Percentiles rank a stretch among this genome's conserved stretches.
phyloP scores from a whole-genome alignment of 805 yeast species.

The Ogataea degrootiae region DNA sequence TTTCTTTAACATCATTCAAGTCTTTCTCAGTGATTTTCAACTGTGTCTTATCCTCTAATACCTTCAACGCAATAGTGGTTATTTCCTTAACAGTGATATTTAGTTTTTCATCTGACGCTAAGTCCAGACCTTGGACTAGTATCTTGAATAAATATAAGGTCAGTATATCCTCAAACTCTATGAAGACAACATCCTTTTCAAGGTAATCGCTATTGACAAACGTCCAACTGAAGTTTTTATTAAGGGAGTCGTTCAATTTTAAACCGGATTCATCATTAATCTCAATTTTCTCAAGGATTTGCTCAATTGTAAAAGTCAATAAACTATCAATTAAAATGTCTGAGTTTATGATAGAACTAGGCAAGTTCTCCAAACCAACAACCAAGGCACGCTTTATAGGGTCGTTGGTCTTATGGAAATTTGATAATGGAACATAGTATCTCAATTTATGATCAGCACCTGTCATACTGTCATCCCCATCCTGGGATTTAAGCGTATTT shows the following conservation, averaged over 20 bases:
- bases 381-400: conserved; percentile 7
- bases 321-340: conserved; percentile 18
- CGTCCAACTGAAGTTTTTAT: conserved; percentile 22
- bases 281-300: conserved; percentile 1
- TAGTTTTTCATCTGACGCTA: background rate
- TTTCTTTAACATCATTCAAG: background rate
- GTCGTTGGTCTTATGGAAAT: conserved; percentile 1
- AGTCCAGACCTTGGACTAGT: conserved; percentile 5
- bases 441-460: conserved; percentile 6
- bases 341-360: conserved; percentile 12
- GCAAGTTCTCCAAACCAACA: conserved; percentile 16
- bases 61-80: conserved; percentile 6
- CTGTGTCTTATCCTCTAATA: conserved; percentile 5
- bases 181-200: conserved; percentile 18
- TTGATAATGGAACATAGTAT: conserved; percentile 4
- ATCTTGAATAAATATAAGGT: conserved; percentile 20
- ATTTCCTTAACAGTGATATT: conserved; percentile 5
- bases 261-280: conserved; percentile 1
- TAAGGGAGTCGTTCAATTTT: conserved; percentile 1
- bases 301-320: conserved; percentile 9
- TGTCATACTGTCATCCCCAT: background rate
- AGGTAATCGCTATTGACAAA: conserved; percentile 13
- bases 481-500: too few species aligned
- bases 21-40: background rate
- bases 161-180: conserved; percentile 25